Evolutionary conservation across 495 filamentous ascomycete species (phyloP), one percentile per base, ranked within the genome.

Genomic region (Usnea hakonensis): DNA sequence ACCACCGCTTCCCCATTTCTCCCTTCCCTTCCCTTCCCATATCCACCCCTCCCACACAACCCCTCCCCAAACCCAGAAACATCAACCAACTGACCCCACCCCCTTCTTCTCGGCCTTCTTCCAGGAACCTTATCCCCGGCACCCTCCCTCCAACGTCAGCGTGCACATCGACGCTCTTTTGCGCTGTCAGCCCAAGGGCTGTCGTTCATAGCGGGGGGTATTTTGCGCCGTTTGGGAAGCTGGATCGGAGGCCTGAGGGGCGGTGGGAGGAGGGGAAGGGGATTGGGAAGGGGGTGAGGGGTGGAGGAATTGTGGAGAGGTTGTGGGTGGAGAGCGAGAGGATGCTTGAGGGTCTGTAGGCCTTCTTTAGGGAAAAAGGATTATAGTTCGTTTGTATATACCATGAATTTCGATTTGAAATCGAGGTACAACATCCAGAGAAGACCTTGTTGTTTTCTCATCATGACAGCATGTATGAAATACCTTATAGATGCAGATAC

Each of bases 91-190:
- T n/a, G 11, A 23, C 26, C 43, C n/a, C 43, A 19, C n/a, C n/a
- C 3, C 9, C 17, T 5, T 19, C 19, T 43, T 36, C 35, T 36
- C 35, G 6, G 11, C 35, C 35, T 36, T 11, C 35, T 11, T 11
- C 35, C 35, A 36, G 11, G 35, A 36, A 36, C 35, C 35, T 61
- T 10, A 16, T 65, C 0, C 58, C 63, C 2, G 55, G 53, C 44
- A 60, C 37, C 5, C 8, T 63, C 14, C 32, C 4, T 19, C 35
- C 1, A 21, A 28, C 17, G 55, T 61, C 26, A 60, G 66, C 26
- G 60, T 65, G 6, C n/a, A 55, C 41, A 19, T 67, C 43, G 41
- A 62, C 44, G 13, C 48, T 68, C 11, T 60, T 43, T 28, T 68
- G 60, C 60, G 66, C 60, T 5, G 61, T 46, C 3, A 61, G 55